These are phyloP conservation scores for Moringa oleifera DNA, from an alignment of 345 rosid genomes.

Conservation along the genomic window DNA sequence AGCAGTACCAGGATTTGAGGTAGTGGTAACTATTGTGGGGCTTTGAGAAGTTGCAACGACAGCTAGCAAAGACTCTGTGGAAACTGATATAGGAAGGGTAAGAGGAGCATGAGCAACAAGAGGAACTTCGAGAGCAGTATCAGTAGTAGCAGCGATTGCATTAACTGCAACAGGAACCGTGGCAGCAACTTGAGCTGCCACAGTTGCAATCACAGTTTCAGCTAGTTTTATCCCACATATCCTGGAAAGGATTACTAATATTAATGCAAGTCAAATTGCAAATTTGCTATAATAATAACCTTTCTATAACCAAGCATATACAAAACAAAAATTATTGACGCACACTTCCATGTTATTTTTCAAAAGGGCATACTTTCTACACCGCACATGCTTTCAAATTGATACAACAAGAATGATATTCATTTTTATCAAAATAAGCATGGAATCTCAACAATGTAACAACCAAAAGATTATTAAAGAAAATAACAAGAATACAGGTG, in stretches of 20 bases:
- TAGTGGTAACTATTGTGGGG: slow-evolving; percentile 12
- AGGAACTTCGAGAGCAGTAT: slow-evolving; percentile 17
- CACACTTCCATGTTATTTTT: not conserved
- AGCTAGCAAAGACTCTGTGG: slow-evolving; percentile 18
- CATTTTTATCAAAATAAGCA: not conserved
- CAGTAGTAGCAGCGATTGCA: slow-evolving; percentile 17
- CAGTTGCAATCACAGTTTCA: slow-evolving; percentile 31
- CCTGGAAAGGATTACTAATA: slow-evolving; percentile 33
- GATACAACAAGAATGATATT: not conserved
- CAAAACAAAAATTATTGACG: not conserved
- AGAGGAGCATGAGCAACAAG: slow-evolving; percentile 21
- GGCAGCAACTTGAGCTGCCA: slow-evolving; percentile 26
- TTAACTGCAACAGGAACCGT: slow-evolving; percentile 11
- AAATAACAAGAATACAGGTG: not conserved
- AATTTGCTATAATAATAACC: not conserved
- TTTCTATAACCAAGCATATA: slow-evolving; percentile 7
- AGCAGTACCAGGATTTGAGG: slow-evolving; percentile 7
- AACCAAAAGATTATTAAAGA: not conserved
- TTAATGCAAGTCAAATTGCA: not conserved
- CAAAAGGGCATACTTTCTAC: slow-evolving; percentile 5
- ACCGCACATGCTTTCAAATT: not conserved
- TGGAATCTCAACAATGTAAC: too few species aligned
- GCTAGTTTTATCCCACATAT: slow-evolving; percentile 35
- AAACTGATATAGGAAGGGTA: slow-evolving; percentile 21
- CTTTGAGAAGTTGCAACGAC: slow-evolving; percentile 20